Evolutionary conservation across 2,329 filamentous ascomycete species (phyloP).

Genomic region (Aschersonia sp.): DNA sequence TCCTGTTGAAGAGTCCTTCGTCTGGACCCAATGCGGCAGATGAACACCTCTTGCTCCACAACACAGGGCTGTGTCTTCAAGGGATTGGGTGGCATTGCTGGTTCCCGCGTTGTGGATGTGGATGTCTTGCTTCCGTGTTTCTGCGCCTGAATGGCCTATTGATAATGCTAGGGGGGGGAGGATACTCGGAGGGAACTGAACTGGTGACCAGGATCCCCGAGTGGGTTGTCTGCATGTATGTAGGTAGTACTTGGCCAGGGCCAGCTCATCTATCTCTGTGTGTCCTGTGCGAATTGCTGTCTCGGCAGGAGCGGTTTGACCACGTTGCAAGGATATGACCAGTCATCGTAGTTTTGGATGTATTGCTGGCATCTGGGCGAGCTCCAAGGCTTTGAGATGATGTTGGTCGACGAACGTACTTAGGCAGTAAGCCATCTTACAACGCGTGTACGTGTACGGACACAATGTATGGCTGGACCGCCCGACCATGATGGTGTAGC

Average conservation of each 20-base stretch:
- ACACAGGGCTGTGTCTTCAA: conserved; percentile 1
- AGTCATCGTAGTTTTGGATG: no score
- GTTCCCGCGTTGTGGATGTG: not conserved
- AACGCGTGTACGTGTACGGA: no score
- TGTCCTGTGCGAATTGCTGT: not conserved
- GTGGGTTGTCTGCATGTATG: not conserved
- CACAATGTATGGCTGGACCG: no score
- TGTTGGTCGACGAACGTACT: no score
- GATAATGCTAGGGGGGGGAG: not conserved
- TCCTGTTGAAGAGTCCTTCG: no score
- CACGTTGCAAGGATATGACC: no score
- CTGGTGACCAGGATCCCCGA: not conserved
- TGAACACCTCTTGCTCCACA: not conserved
- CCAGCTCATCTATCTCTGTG: not conserved
- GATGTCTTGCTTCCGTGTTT: conserved; percentile 2
- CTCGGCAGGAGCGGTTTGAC: no score
- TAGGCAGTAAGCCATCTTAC: no score
- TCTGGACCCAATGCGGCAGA: not conserved
- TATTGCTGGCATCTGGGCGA: no score
- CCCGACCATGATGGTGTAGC: no score
- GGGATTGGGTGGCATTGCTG: not conserved
- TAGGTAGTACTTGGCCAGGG: not conserved
- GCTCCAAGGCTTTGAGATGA: no score
- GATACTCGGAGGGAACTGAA: not conserved
- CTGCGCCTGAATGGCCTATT: conserved; percentile 1